These are phyloP conservation scores for Diaporthe sp. DNA, from an alignment of 2,329 filamentous ascomycete species.

Conservation along the genomic window DNA sequence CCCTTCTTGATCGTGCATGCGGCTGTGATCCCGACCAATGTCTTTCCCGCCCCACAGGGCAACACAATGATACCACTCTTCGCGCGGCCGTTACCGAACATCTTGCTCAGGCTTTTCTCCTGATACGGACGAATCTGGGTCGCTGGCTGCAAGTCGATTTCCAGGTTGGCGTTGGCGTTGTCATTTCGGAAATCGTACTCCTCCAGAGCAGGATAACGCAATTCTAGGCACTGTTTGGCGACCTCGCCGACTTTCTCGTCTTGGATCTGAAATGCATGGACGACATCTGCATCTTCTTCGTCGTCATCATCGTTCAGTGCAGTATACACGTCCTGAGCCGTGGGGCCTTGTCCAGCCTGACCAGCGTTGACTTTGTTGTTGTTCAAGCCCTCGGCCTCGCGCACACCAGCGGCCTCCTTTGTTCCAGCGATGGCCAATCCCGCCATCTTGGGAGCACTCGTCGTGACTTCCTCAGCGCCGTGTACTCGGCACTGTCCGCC, in stretches of 20 bases:
- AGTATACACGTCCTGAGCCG: constrained; percentile 76
- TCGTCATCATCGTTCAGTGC: constrained; percentile 83
- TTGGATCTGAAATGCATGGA: constrained; percentile 92
- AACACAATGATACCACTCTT: constrained; percentile 98
- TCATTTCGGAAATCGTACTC: constrained; percentile 98
- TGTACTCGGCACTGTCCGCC: constrained; percentile 79
- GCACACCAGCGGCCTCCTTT: constrained; percentile 88
- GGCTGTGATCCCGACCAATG: constrained; percentile 96
- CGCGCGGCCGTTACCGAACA: constrained; percentile 98
- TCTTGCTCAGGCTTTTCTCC: constrained; percentile 97
- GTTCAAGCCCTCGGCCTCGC: constrained; percentile 69
- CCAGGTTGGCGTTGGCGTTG: constrained; percentile 86
- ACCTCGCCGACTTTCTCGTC: constrained; percentile 86
- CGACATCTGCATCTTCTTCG: constrained; percentile 80
- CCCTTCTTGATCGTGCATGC: constrained; percentile 98
- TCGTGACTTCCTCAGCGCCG: constrained; percentile 76
- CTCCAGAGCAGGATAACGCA: constrained; percentile 89
- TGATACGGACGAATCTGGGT: constrained; percentile 95
- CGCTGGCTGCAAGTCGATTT: constrained; percentile 91
- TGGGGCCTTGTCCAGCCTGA: constrained; percentile 60
- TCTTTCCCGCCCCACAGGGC: constrained; percentile 97
- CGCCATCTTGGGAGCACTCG: constrained; percentile 85
- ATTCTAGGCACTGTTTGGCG: constrained; percentile 87
- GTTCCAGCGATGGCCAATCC: constrained; percentile 94
- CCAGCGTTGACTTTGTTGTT: constrained; percentile 50